Base-by-base conservation (phyloP, 2,329 filamentous ascomycete species). In the Elsinoe necatrix region DNA sequence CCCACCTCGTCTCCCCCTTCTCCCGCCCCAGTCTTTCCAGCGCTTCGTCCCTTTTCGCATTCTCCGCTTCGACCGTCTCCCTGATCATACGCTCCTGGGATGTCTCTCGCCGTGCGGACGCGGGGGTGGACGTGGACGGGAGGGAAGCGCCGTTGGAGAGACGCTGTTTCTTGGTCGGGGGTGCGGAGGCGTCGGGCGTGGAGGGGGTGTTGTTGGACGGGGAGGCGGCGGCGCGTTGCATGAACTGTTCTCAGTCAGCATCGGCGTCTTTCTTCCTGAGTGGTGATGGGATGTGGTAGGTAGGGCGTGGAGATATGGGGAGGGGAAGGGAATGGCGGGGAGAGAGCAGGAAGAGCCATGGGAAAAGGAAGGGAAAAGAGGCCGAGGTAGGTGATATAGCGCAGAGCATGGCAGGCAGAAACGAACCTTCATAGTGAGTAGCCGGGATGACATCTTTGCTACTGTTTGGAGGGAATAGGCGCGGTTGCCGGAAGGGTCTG, bases 381-480 rank as follows among this genome's bases (percentile, higher is more conserved):
- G n/a, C n/a, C n/a, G n/a, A n/a, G n/a, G n/a, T n/a, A n/a, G n/a
- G n/a, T n/a, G n/a, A n/a, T n/a, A n/a, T n/a, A n/a, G n/a, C n/a
- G n/a, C n/a, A n/a, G n/a, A n/a, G n/a, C n/a, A n/a, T n/a, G n/a
- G n/a, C n/a, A n/a, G n/a, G n/a, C n/a, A n/a, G n/a, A n/a, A 12
- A 57, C 63, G 23, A 67, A 78, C 80, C 72, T 95, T 95, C 90
- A 95, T 96, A 35, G 87, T 91, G 67, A 95, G 78, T 48, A 96
- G 84, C 63, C 90, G 84, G 58, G 86, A 91, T 61, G 91, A 95
- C 83, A 95, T 90, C 45, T 78, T 79, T 71, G 25, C 37, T 31
- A 34, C 31, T 11, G 4, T 21, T 39, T 4, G 9, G 27, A 3
- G 8, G 14, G 16, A 9, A 25, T 7, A 5, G 16, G 48, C 48